phyloP scores from a whole-genome alignment of 768 basidiomycete genomes.

The Amanita rubescens region DNA sequence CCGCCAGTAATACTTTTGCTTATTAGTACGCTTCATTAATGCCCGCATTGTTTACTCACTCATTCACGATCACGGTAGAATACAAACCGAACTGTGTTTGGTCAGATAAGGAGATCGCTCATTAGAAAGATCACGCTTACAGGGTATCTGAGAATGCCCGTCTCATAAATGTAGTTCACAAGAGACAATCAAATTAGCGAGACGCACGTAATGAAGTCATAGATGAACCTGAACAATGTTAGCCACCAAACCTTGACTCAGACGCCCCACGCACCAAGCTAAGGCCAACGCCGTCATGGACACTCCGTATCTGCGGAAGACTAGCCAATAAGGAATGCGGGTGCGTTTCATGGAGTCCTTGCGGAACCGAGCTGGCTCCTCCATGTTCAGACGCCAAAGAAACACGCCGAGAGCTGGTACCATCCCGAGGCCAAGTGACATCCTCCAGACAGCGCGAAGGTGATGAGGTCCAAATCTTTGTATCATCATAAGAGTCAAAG shows the following conservation, averaged over 20 bases:
- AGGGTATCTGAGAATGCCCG: constrained; percentile 43
- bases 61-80: constrained; percentile 66
- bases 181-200: background rate
- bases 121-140: constrained; percentile 29
- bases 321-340: constrained; percentile 66
- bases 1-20: constrained; percentile 50
- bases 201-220: constrained; percentile 73
- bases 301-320: constrained; percentile 75
- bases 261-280: constrained; percentile 45
- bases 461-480: constrained; percentile 71
- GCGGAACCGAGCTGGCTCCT: constrained; percentile 67
- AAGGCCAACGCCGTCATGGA: constrained; percentile 67
- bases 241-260: background rate
- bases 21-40: background rate
- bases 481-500: background rate
- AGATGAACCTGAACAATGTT: constrained; percentile 48
- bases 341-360: constrained; percentile 74
- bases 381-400: constrained; percentile 81
- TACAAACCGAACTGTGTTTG: constrained; percentile 67
- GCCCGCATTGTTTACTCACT: constrained; percentile 28
- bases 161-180: background rate
- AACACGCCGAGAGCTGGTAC: constrained; percentile 79
- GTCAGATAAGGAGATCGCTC: constrained; percentile 1
- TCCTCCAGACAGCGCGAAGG: constrained; percentile 80
- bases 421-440: constrained; percentile 78